phyloP scores from a whole-genome alignment of 164 flowering plant genomes.

The Protea cynaroides region DNA sequence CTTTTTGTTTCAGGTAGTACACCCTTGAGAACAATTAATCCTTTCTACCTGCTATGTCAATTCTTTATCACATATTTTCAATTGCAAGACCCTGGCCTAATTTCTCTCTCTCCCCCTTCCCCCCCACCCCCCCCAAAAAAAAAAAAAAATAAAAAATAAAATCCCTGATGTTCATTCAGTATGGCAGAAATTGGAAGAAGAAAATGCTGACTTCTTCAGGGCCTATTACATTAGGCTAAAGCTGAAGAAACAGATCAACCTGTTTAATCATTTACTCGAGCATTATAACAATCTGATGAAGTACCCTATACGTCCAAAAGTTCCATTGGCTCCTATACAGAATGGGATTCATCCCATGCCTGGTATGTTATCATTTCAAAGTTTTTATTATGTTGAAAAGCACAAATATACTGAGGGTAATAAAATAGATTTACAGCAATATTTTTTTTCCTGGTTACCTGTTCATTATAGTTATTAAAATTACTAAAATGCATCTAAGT shows the following conservation, averaged over 20 bases:
- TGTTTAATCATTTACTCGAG: slow-evolving; percentile 89
- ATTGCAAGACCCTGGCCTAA: slow-evolving; percentile 5
- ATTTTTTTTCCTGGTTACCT: background rate
- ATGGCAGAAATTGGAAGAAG: slow-evolving; percentile 99
- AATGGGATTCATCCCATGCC: slow-evolving; percentile 97
- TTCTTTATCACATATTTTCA: background rate
- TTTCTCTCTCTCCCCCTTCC: slow-evolving; percentile 7
- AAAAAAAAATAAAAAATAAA: no score
- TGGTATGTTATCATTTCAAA: slow-evolving; percentile 28
- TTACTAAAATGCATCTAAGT: background rate
- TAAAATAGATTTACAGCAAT: background rate
- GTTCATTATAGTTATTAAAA: background rate
- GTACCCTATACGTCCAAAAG: slow-evolving; percentile 59
- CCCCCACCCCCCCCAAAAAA: background rate
- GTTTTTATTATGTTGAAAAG: background rate
- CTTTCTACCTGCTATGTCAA: background rate
- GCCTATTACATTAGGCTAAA: slow-evolving; percentile 90
- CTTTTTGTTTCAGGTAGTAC: no score
- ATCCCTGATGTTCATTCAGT: slow-evolving; percentile 42
- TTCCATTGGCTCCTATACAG: slow-evolving; percentile 82
- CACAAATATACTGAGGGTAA: background rate
- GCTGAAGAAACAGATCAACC: slow-evolving; percentile 83
- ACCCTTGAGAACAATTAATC: no score
- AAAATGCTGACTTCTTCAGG: slow-evolving; percentile 93
- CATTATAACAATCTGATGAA: slow-evolving; percentile 84